These are phyloP conservation scores for Dicorynia guianensis DNA, from an alignment of 306 rosid species.

Conservation along the genomic window DNA sequence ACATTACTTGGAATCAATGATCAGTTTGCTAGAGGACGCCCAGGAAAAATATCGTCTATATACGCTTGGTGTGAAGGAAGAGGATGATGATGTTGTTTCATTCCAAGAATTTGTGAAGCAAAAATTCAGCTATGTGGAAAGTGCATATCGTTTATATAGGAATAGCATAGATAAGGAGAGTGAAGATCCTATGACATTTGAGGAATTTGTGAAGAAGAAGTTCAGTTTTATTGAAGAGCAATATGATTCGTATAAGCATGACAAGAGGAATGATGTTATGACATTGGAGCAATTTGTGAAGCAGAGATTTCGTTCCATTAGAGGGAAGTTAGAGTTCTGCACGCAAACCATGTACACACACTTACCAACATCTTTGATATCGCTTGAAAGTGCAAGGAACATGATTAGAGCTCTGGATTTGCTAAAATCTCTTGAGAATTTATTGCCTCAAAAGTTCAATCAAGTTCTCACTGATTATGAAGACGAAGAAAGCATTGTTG, in stretches of 20 bases:
- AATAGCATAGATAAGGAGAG: neutral
- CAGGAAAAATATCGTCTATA: constrained; percentile 39
- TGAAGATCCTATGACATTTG: constrained; percentile 32
- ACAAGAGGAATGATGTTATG: neutral
- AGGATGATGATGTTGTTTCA: constrained; percentile 14
- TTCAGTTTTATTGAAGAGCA: constrained; percentile 9
- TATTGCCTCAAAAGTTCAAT: constrained; percentile 22
- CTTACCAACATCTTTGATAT: constrained; percentile 56
- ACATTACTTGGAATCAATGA: constrained; percentile 32
- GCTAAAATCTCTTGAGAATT: constrained; percentile 35
- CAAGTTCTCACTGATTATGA: neutral
- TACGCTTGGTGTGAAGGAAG: neutral
- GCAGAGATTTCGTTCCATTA: constrained; percentile 20
- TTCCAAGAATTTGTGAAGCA: constrained; percentile 42
- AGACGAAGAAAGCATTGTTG: neutral
- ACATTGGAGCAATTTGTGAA: constrained; percentile 41
- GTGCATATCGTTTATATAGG: constrained; percentile 22
- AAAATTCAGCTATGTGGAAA: neutral
- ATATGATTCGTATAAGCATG: constrained; percentile 24
- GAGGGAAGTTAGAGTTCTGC: constrained; percentile 20
- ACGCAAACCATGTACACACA: constrained; percentile 45
- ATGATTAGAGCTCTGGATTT: constrained; percentile 41
- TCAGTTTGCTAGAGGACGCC: constrained; percentile 39
- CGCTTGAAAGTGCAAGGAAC: constrained; percentile 32
- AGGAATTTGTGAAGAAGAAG: constrained; percentile 41